Conservation (phyloP, 2,329 filamentous ascomycete genomes). For the Pestalotiopsis sp. region DNA sequence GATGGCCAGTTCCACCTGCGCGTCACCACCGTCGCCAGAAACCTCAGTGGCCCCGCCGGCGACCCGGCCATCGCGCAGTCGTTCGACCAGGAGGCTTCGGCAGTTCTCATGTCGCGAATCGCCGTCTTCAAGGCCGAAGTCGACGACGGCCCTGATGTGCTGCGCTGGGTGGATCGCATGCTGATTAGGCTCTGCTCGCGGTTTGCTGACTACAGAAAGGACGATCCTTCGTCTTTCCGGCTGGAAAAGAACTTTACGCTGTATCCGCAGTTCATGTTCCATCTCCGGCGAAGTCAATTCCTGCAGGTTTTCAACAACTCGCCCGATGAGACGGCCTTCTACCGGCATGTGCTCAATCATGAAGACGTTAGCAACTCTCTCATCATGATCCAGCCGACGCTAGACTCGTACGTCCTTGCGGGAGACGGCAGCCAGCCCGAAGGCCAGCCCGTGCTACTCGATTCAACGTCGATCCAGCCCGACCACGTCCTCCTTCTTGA, state of each 20-base stretch:
- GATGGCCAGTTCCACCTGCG: conserved; percentile 95
- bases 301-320: conserved; percentile 99
- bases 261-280: conserved; percentile 99
- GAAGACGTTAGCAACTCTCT: conserved; percentile 96
- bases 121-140: conserved; percentile 99
- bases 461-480: conserved; percentile 94
- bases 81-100: conserved; percentile 97
- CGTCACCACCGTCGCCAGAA: conserved; percentile 90
- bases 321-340: conserved; percentile 98
- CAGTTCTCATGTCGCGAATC: conserved; percentile 98
- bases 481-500: conserved; percentile 93
- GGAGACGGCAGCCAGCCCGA: conserved; percentile 92
- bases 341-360: conserved; percentile 93
- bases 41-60: conserved; percentile 88
- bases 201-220: conserved; percentile 97
- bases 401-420: conserved; percentile 97
- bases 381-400: conserved; percentile 97
- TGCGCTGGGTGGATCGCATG: conserved; percentile 98
- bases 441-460: conserved; percentile 87
- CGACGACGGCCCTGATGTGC: conserved; percentile 96
- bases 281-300: conserved; percentile 94
- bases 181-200: conserved; percentile 93
- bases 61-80: conserved; percentile 95
- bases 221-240: conserved; percentile 95
- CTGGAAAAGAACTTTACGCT: conserved; percentile 98